Percentiles rank a stretch among this genome's conserved stretches.
phyloP scores from a whole-genome alignment of 2,329 filamentous ascomycete species.

The Exophiala sp. region DNA sequence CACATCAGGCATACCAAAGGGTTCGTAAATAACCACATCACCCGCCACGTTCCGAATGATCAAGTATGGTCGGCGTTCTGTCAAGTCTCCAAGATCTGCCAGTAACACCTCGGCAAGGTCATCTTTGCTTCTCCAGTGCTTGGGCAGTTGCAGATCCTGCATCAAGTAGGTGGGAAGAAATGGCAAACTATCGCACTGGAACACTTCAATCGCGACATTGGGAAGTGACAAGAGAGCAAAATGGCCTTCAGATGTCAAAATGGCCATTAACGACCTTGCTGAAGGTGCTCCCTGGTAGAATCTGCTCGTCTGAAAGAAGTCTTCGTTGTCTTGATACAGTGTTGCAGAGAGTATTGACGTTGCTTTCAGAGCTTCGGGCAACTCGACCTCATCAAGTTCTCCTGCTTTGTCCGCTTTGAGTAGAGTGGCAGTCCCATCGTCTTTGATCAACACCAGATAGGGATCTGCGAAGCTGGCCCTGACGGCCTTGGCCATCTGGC shows the following conservation, averaged over 20 bases:
- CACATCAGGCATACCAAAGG: constrained; percentile 47
- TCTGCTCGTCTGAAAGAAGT: constrained; percentile 52
- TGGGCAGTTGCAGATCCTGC: constrained; percentile 57
- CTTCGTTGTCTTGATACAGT: constrained; percentile 64
- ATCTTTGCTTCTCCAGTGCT: constrained; percentile 67
- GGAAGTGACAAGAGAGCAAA: constrained; percentile 70
- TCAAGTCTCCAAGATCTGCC: constrained; percentile 73
- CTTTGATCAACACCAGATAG: constrained; percentile 73
- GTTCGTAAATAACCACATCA: constrained; percentile 82
- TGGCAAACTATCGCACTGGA: constrained; percentile 67
- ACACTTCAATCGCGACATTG: constrained; percentile 64
- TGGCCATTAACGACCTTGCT: constrained; percentile 55
- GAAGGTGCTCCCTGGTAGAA: constrained; percentile 29
- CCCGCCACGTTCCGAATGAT: constrained; percentile 73
- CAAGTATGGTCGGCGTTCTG: constrained; percentile 66
- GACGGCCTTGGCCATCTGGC: constrained; percentile 65
- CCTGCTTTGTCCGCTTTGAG: constrained; percentile 73
- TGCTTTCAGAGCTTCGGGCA: constrained; percentile 52
- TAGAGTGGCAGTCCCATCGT: constrained; percentile 74
- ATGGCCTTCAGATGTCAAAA: constrained; percentile 64
- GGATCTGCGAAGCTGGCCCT: constrained; percentile 81
- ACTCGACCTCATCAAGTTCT: constrained; percentile 76
- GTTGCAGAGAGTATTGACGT: constrained; percentile 79
- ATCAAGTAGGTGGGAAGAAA: constrained; percentile 73
- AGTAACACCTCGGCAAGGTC: constrained; percentile 72